Base-by-base conservation (phyloP, 805 yeast genomes). In the Saccharomycopsis capsularis region DNA sequence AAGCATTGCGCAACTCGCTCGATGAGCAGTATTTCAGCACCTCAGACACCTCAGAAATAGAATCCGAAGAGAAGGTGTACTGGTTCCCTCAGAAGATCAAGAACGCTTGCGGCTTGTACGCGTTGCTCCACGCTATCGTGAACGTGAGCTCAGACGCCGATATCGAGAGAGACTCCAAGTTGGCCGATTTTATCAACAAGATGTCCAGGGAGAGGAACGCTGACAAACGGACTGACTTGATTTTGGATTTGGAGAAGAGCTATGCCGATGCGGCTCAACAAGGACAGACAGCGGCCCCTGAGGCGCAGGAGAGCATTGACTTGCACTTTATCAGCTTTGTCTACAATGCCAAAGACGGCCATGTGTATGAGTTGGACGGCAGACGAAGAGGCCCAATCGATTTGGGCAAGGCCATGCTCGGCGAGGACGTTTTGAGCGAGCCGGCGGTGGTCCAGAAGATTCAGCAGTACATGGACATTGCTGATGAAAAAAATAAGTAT, bases 41-140 rank as follows among this genome's bases (percentile, higher is more conserved):
- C 13, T 7, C 18, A 15, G 13, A 5, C 32, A n/a, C n/a, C n/a
- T n/a, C n/a, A n/a, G n/a, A n/a, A n/a, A n/a, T n/a, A n/a, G 34
- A 27, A 11, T 48, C 48, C 22, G 47, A 47, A 4, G 54, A 52
- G 22, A 58, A 64, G 9, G 68, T 80, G 15, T 55, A 73, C n/a
- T 93, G 98, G 97, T 78, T 81, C 57, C 79, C 78, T 56, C 99
- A 91, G 60, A 80, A 89, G 0, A 78, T 93, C 16, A 78, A 76
- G 54, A 91, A 91, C 62, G 95, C 95, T 0, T 91, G 99, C 68
- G 99, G 99, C 3, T 74, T 95, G 29, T 87, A 85, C 64, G 98
- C 96, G 0, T 63, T 93, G 41, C 67, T 91, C 21, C 97, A 91
- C 58, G 70, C 81, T 0, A 56, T 76, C 6, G 63, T 73, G 4